These are phyloP conservation scores for Phytophthora sp. DNA, from an alignment of 352 stramenopile species.

Conservation along the genomic window DNA sequence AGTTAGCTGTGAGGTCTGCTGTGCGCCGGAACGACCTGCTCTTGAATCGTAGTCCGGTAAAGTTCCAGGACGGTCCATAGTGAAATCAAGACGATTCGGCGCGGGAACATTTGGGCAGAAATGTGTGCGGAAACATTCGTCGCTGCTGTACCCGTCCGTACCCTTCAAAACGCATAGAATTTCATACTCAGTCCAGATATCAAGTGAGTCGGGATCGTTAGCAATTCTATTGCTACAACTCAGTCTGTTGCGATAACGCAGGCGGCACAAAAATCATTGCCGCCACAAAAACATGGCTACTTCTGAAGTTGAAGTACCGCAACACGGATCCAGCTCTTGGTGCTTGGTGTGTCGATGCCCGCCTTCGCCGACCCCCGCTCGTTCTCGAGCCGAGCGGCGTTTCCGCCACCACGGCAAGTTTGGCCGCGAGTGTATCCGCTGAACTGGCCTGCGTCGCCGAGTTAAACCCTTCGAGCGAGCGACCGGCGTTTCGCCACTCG, in stretches of 20 bases:
- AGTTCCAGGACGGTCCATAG: not conserved
- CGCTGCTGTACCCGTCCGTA: not conserved
- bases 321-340: not conserved
- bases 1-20: not conserved
- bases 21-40: not conserved
- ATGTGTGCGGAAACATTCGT: not conserved
- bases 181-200: not conserved
- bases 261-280: slow-evolving; percentile 4
- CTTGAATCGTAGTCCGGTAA: not conserved
- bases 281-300: slow-evolving; percentile 18
- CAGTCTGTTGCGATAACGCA: not conserved
- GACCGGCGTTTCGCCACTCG: slow-evolving; percentile 7
- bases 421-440: no score
- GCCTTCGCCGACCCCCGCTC: no score
- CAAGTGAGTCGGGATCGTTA: not conserved
- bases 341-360: not conserved
- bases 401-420: not conserved
- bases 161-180: not conserved
- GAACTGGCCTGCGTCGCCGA: no score
- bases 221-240: not conserved
- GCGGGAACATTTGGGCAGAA: not conserved
- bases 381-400: no score
- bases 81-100: not conserved
- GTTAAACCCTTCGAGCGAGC: not conserved
- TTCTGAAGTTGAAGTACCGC: slow-evolving; percentile 25